Base-by-base conservation (phyloP, 108 stramenopile genomes). In the Skeletonema potamos region DNA sequence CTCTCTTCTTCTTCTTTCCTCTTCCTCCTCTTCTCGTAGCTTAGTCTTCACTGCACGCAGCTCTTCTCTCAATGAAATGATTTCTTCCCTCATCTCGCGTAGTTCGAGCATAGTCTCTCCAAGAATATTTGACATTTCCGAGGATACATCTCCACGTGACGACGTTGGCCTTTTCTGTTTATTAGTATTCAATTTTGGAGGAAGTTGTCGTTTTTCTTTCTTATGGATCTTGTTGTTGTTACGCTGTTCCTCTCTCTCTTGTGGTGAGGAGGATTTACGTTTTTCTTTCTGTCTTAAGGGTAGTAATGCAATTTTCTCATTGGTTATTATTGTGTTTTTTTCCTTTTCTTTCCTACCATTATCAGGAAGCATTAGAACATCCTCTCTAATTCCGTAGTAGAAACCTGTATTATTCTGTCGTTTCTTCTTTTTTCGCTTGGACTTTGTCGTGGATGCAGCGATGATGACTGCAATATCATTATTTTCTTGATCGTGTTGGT, bases 1-100 rank as follows among this genome's bases (percentile, higher is more conserved):
- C 60, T 33, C 32, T 18, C 24, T 26, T 27, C 6, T 33, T 8
- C 13, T 27, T 63, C 30, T 15, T 66, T 29, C 29, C 30, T 29
- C 26, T 4, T 43, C 29, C 37, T 63, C 27, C 61, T 54, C 36
- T 41, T 62, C 41, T 33, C 60, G 22, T 70, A 85, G 62, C 64
- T 80, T 61, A 3, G 70, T 60, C 70, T 82, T 86, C 24, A 93
- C 27, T 46, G 67, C 41, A 32, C 82, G 77, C 51, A 93, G 71
- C 32, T 93, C 92, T 68, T 83, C 71, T 64, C 89, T 69, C 71
- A 93, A 64, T n/a, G 77, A 69, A 55, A 86, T 78, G 58, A 93
- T 88, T 79, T 93, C 92, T 58, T 87, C 71, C 59, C 85, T 85
- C 74, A 93, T 74, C 33, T 57, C 64, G 18, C 83, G 87, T 18